Evolutionary conservation across 768 basidiomycete species (phyloP).

Genomic region (Lactifluus subvellereus): DNA sequence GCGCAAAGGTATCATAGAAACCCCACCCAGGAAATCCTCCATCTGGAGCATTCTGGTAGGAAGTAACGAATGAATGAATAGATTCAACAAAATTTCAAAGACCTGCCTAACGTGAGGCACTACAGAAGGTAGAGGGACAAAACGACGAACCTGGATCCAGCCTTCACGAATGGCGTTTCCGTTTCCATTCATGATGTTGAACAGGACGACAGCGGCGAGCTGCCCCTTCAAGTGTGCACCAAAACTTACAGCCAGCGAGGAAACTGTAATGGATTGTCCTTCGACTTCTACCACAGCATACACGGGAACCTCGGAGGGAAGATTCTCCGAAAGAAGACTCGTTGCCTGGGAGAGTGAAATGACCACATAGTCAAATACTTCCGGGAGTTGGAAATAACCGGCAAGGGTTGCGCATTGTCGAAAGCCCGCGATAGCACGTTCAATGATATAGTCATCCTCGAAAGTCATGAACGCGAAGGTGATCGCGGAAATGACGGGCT

Average conservation of each 20-base stretch:
- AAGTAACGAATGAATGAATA: conserved; percentile 90
- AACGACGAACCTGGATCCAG: conserved; percentile 71
- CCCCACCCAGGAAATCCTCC: conserved; percentile 97
- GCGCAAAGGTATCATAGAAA: conserved; percentile 85
- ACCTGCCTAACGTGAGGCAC: conserved; percentile 46
- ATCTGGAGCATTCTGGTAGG: conserved; percentile 90
- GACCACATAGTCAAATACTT: conserved; percentile 97
- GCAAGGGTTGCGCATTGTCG: conserved; percentile 93
- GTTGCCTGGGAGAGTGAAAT: conserved; percentile 90
- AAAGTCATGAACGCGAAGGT: conserved; percentile 94
- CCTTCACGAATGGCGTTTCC: conserved; percentile 91
- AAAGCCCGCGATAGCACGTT: conserved; percentile 93
- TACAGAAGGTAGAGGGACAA: conserved; percentile 2
- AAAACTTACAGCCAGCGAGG: conserved; percentile 86
- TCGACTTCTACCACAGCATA: conserved; percentile 90
- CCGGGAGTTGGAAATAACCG: conserved; percentile 79
- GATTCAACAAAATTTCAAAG: conserved; percentile 96
- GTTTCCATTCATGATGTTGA: conserved; percentile 96
- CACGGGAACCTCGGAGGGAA: conserved; percentile 67
- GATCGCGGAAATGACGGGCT: conserved; percentile 87
- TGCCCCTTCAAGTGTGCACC: conserved; percentile 95
- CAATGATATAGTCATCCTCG: conserved; percentile 94
- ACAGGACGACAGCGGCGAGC: conserved; percentile 92
- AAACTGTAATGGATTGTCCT: conserved; percentile 83
- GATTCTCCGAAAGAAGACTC: conserved; percentile 68